Evolutionary conservation across 805 yeast genomes (phyloP).

Genomic region (Candida taoyuanica): DNA sequence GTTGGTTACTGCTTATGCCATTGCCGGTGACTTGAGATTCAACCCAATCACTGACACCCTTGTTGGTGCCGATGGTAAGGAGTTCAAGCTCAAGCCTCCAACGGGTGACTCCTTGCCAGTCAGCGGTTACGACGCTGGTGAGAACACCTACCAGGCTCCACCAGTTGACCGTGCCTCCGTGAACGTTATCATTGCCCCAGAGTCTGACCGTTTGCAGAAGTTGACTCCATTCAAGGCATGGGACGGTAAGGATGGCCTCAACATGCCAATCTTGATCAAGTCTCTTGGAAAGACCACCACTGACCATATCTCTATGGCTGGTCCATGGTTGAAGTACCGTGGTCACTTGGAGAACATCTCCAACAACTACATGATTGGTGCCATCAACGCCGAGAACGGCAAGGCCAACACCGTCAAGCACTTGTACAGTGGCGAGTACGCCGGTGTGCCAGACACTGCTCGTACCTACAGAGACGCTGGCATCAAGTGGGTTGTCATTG

Average conservation of each 20-base stretch:
- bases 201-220: slow-evolving; percentile 92
- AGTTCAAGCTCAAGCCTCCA: slow-evolving; percentile 85
- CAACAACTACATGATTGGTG: slow-evolving; percentile 99
- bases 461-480: slow-evolving; percentile 91
- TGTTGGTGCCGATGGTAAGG: slow-evolving; percentile 83
- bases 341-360: slow-evolving; percentile 99
- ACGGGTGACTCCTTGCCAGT: slow-evolving; percentile 86
- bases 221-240: slow-evolving; percentile 92
- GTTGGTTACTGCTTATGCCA: slow-evolving; percentile 90
- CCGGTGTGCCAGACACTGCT: slow-evolving; percentile 96
- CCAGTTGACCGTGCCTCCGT: slow-evolving; percentile 80
- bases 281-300: slow-evolving; percentile 98
- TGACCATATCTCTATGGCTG: slow-evolving; percentile 99
- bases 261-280: slow-evolving; percentile 92
- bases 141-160: slow-evolving; percentile 94
- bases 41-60: slow-evolving; percentile 92
- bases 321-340: slow-evolving; percentile 99
- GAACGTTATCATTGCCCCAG: slow-evolving; percentile 74
- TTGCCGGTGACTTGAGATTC: slow-evolving; percentile 94
- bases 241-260: slow-evolving; percentile 91
- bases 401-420: slow-evolving; percentile 90
- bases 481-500: slow-evolving; percentile 93
- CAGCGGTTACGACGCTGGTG: slow-evolving; percentile 89
- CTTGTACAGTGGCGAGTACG: slow-evolving; percentile 86
- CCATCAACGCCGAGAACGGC: slow-evolving; percentile 92